phyloP scores from a whole-genome alignment of 306 rosid genomes.

The Mimosa pudica region DNA sequence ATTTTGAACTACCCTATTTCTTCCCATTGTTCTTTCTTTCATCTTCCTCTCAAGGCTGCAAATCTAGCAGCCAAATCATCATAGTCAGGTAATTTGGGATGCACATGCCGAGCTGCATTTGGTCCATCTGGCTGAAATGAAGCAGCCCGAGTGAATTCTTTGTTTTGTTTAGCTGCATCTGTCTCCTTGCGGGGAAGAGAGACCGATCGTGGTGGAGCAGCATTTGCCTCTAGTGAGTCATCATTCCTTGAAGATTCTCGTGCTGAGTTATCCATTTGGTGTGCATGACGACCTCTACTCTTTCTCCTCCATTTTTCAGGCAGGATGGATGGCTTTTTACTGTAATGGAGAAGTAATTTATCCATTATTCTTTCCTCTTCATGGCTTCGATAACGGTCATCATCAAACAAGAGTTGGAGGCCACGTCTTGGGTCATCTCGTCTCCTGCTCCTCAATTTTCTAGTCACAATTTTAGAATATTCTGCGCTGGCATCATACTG shows the following conservation, averaged over 20 bases:
- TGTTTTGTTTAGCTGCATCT: slow-evolving; percentile 50
- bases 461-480: slow-evolving; percentile 40
- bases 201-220: slow-evolving; percentile 59
- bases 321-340: slow-evolving; percentile 65
- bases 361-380: slow-evolving; percentile 87
- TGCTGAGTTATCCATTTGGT: slow-evolving; percentile 33
- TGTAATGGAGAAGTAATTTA: slow-evolving; percentile 76
- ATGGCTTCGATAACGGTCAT: slow-evolving; percentile 53
- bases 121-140: slow-evolving; percentile 74
- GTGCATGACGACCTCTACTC: slow-evolving; percentile 54
- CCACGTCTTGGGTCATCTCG: slow-evolving; percentile 77
- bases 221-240: slow-evolving; percentile 39
- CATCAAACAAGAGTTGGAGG: slow-evolving; percentile 67
- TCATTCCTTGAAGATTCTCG: slow-evolving; percentile 44
- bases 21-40: slow-evolving; percentile 21
- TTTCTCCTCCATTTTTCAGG: slow-evolving; percentile 61
- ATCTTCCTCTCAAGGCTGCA: slow-evolving; percentile 79
- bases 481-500: slow-evolving; percentile 50
- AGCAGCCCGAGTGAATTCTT: slow-evolving; percentile 73
- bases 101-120: slow-evolving; percentile 69
- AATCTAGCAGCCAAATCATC: slow-evolving; percentile 85
- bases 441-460: slow-evolving; percentile 71
- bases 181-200: slow-evolving; percentile 77
- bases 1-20: neutral
- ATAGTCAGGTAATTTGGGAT: slow-evolving; percentile 89